Evolutionary conservation across 176 grass and related monocot genomes (phyloP).

Genomic region (Eragrostis curvula): DNA sequence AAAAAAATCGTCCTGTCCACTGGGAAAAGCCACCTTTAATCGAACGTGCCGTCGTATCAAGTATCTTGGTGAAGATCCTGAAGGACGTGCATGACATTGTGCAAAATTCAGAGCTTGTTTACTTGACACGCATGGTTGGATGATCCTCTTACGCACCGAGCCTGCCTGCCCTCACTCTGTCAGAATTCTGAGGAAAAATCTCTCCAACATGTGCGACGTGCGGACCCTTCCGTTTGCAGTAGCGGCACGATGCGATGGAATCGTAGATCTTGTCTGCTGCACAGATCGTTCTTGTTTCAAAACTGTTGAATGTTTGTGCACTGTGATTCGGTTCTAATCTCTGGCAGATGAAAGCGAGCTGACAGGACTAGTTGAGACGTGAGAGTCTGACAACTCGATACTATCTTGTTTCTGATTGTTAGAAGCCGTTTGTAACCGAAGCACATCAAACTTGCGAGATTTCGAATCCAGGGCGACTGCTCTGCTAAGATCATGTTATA

Average conservation of each 20-base stretch:
- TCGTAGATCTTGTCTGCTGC: constrained; percentile 24
- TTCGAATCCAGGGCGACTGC: not conserved
- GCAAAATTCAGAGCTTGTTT: not conserved
- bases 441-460: not conserved
- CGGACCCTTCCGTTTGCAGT: not conserved
- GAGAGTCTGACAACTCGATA: not conserved
- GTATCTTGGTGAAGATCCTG: not conserved
- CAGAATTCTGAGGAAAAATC: not conserved
- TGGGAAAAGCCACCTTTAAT: not conserved
- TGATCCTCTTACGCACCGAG: not conserved
- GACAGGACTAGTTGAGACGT: not conserved
- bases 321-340: not conserved
- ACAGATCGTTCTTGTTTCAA: constrained; percentile 2
- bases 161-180: not conserved
- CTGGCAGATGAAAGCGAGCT: not conserved
- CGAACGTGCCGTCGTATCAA: constrained; percentile 6
- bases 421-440: not conserved
- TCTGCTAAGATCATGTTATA: not conserved
- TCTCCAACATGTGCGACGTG: not conserved
- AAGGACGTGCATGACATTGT: not conserved
- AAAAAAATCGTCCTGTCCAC: not conserved
- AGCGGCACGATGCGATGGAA: constrained; percentile 27
- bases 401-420: not conserved
- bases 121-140: not conserved
- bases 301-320: not conserved